phyloP scores from a whole-genome alignment of 805 yeast genomes.

The Hemisphaericaspora nanyangensis region DNA sequence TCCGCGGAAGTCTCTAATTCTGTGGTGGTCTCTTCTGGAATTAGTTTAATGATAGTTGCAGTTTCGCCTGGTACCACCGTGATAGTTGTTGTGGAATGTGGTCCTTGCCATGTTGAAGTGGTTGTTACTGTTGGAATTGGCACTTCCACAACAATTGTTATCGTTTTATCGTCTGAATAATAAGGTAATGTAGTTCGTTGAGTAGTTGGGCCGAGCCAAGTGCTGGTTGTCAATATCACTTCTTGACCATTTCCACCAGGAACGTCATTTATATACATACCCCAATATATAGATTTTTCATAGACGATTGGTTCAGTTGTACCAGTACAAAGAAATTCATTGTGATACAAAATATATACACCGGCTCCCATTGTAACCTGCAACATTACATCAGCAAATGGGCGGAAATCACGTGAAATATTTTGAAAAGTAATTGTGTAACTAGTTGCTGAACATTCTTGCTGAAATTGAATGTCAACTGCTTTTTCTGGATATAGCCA shows the following conservation, averaged over 20 bases:
- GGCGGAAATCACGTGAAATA: slow-evolving; percentile 22
- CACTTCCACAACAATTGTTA: slow-evolving; percentile 19
- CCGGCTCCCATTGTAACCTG: slow-evolving; percentile 1
- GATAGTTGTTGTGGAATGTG: slow-evolving; percentile 6
- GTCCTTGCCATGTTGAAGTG: slow-evolving; percentile 12
- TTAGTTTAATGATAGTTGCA: slow-evolving; percentile 16
- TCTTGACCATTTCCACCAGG: slow-evolving; percentile 14
- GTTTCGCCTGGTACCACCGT: slow-evolving; percentile 14
- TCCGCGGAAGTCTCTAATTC: too few relatives aligned
- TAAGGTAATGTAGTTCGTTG: slow-evolving; percentile 15
- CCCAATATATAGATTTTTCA: slow-evolving; percentile 4
- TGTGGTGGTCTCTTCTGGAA: too few relatives aligned
- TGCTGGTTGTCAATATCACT: slow-evolving; percentile 12
- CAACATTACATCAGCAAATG: slow-evolving; percentile 11
- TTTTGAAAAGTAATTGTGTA: slow-evolving; percentile 10
- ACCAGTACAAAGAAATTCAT: slow-evolving; percentile 12
- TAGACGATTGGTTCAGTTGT: neutral
- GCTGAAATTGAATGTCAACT: too few relatives aligned
- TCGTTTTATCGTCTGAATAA: slow-evolving; percentile 14
- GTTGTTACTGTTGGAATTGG: slow-evolving; percentile 16
- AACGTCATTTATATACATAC: slow-evolving; percentile 1
- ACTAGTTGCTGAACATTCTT: slow-evolving; percentile 10
- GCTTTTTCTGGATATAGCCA: slow-evolving; percentile 16
- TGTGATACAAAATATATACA: slow-evolving; percentile 4
- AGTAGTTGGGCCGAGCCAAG: slow-evolving; percentile 19